These are phyloP conservation scores for Leishmania amazonensis DNA, from an alignment of 208 protist genomes.

Conservation along the genomic window DNA sequence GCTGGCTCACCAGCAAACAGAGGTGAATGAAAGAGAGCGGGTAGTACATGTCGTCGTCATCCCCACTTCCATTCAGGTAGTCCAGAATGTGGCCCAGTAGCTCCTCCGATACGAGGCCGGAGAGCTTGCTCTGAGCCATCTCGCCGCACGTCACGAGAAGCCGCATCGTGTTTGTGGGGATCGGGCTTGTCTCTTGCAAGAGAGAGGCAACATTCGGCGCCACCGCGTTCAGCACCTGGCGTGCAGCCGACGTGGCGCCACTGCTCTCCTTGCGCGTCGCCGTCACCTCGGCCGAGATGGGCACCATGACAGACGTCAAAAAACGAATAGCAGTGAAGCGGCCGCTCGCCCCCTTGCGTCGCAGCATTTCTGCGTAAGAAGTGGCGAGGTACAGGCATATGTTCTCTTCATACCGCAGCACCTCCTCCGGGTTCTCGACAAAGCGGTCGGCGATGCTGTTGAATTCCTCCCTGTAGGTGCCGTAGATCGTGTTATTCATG, in stretches of 20 bases:
- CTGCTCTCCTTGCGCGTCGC: constrained; percentile 31
- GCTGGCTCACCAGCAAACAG: constrained; percentile 27
- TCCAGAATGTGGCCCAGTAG: constrained; percentile 33
- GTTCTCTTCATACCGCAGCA: constrained; percentile 45
- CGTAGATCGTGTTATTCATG: constrained; percentile 61
- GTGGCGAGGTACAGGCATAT: constrained; percentile 60
- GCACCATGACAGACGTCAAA: constrained; percentile 64
- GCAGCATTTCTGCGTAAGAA: constrained; percentile 71
- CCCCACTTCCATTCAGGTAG: constrained; percentile 36
- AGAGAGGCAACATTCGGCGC: constrained; percentile 50
- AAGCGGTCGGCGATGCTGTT: constrained; percentile 68
- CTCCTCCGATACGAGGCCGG: constrained; percentile 37
- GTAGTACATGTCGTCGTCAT: constrained; percentile 50
- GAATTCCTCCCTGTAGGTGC: constrained; percentile 66
- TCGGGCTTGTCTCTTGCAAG: constrained; percentile 74
- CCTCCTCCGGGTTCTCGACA: constrained; percentile 45
- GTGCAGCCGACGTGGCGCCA: constrained; percentile 23
- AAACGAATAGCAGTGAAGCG: constrained; percentile 75
- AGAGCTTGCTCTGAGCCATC: constrained; percentile 44
- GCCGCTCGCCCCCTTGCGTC: constrained; percentile 43
- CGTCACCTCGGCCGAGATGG: constrained; percentile 40
- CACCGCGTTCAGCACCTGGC: constrained; percentile 39
- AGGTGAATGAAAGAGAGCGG: constrained; percentile 47
- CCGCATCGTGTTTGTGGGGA: constrained; percentile 86
- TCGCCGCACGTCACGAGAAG: constrained; percentile 73